Evolutionary conservation across 2,329 filamentous ascomycete species (phyloP).

Genomic region (Paramyrothecium roridum): DNA sequence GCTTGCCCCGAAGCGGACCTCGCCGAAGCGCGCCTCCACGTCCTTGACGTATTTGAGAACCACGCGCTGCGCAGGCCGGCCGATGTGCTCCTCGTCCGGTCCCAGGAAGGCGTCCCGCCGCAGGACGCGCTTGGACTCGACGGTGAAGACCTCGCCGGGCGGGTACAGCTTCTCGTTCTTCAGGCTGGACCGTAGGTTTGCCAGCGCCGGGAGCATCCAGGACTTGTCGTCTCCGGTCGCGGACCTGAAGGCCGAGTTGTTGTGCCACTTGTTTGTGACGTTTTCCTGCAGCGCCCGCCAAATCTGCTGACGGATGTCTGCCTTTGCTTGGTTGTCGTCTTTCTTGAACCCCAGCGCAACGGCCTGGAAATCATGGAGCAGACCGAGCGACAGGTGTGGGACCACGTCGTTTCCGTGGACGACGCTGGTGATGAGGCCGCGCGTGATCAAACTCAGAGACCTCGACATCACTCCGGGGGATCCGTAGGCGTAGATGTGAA

Average conservation of each 20-base stretch:
- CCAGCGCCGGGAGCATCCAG: constrained; percentile 68
- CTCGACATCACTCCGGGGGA: constrained; percentile 71
- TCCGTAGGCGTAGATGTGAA: constrained; percentile 78
- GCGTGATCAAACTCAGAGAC: constrained; percentile 65
- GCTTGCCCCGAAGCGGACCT: constrained; percentile 67
- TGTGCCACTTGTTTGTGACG: constrained; percentile 60
- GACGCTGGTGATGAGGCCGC: constrained; percentile 71
- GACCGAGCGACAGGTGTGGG: constrained; percentile 68
- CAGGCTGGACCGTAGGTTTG: constrained; percentile 65
- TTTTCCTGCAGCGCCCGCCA: constrained; percentile 63
- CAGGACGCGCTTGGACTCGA: constrained; percentile 66
- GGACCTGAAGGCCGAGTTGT: constrained; percentile 26
- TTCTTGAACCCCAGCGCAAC: constrained; percentile 70
- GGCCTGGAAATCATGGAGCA: constrained; percentile 72
- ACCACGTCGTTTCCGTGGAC: constrained; percentile 73
- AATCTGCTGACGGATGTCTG: constrained; percentile 63
- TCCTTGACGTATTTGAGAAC: constrained; percentile 69
- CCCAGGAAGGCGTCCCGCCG: constrained; percentile 61
- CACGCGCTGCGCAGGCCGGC: constrained; percentile 63
- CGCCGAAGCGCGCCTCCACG: constrained; percentile 67
- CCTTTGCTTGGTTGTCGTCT: constrained; percentile 64
- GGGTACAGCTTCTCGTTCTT: constrained; percentile 67
- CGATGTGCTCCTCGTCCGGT: constrained; percentile 47
- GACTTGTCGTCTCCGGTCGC: constrained; percentile 55
- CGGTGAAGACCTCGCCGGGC: constrained; percentile 71